These are phyloP conservation scores for Aspergillus pseudoviridinutans DNA, from an alignment of 2,329 filamentous ascomycete genomes.

Conservation along the genomic window DNA sequence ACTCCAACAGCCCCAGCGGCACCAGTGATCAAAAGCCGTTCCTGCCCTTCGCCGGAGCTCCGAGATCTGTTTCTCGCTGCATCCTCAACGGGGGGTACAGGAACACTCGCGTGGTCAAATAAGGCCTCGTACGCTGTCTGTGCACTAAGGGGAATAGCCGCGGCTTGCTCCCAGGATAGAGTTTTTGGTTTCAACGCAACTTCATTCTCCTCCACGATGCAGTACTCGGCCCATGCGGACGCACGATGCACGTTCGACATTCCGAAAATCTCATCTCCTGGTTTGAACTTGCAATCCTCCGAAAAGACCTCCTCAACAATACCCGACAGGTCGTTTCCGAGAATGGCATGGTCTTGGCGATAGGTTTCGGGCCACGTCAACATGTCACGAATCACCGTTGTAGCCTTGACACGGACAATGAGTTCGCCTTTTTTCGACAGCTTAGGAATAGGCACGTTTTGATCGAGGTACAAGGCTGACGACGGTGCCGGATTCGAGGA, in stretches of 20 bases:
- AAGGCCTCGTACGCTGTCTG: constrained; percentile 31
- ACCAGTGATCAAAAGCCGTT: constrained; percentile 35
- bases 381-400: constrained; percentile 12
- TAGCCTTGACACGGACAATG: constrained; percentile 11
- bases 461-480: constrained; percentile 7
- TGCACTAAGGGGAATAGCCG: constrained; percentile 26
- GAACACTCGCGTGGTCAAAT: constrained; percentile 21
- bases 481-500: constrained; percentile 9
- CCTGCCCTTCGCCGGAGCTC: neutral
- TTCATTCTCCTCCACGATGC: constrained; percentile 18
- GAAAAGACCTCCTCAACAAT: constrained; percentile 12
- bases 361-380: constrained; percentile 27
- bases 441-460: constrained; percentile 7
- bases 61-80: neutral
- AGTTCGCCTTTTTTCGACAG: neutral
- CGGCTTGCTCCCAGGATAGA: constrained; percentile 20
- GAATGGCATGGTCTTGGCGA: constrained; percentile 12
- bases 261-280: constrained; percentile 28
- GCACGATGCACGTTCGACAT: constrained; percentile 20
- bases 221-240: constrained; percentile 27
- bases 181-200: constrained; percentile 19
- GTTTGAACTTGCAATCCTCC: constrained; percentile 9
- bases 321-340: constrained; percentile 21
- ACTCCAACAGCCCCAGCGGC: constrained; percentile 37
- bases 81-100: neutral